Conservation (phyloP, 371 early-diverging fungal genomes). For the Circinella umbellata region DNA sequence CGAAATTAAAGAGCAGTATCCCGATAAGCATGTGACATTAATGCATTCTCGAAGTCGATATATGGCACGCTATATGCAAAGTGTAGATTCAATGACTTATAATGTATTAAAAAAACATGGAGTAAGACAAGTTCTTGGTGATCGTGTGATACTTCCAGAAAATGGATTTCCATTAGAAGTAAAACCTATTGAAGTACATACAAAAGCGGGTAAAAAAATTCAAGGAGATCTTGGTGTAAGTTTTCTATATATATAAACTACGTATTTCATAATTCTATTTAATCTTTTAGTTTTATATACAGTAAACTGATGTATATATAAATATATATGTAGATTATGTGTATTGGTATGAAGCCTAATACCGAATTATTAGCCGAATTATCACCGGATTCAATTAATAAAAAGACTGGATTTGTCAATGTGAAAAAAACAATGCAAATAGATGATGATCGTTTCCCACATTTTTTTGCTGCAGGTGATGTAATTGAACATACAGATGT, state of each 20-base stretch:
- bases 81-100: conserved; percentile 46
- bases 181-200: conserved; percentile 49
- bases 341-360: conserved; percentile 73
- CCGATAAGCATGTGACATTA: conserved; percentile 65
- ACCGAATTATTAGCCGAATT: conserved; percentile 48
- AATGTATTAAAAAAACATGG: conserved; percentile 52
- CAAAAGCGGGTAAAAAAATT: conserved; percentile 50
- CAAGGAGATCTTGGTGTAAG: conserved; percentile 61
- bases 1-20: conserved; percentile 69
- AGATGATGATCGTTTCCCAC: conserved; percentile 57
- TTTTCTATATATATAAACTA: not conserved
- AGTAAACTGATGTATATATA: not conserved
- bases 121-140: conserved; percentile 53
- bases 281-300: too few relatives aligned
- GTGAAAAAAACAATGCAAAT: conserved; percentile 72
- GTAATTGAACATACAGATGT: conserved; percentile 53
- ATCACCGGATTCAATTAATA: conserved; percentile 50
- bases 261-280: too few relatives aligned
- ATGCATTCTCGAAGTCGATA: conserved; percentile 66
- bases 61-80: conserved; percentile 53
- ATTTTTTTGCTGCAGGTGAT: conserved; percentile 74
- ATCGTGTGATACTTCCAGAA: conserved; percentile 52
- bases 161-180: conserved; percentile 53
- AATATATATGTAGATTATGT: conserved; percentile 49
- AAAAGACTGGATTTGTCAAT: conserved; percentile 52